Percentiles rank a stretch among this genome's conserved stretches.
These are phyloP conservation scores for Tetrapyrgos nigripes DNA, from an alignment of 1,284 basidiomycete species.

Conservation along the genomic window DNA sequence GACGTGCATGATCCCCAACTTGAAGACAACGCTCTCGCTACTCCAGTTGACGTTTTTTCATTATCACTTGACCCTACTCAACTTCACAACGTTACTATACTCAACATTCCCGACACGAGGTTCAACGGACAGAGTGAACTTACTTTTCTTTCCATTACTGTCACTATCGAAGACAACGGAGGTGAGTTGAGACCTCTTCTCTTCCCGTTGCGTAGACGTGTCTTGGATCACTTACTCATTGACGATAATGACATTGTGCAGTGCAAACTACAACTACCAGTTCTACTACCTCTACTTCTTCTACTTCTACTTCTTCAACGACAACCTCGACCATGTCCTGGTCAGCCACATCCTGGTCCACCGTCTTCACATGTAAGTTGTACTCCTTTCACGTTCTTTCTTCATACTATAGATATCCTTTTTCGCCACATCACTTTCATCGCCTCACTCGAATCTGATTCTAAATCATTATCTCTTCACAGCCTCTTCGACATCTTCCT, in stretches of 20 bases:
- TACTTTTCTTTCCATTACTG: slow-evolving; percentile 35
- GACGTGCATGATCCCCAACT: slow-evolving; percentile 18
- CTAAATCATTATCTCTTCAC: not conserved
- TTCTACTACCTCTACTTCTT: not conserved
- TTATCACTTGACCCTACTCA: slow-evolving; percentile 31
- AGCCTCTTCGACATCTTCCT: not conserved
- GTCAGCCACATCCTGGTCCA: not conserved
- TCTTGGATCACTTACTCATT: too few species aligned
- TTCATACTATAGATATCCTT: not conserved
- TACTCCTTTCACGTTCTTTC: not conserved
- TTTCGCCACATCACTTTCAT: not conserved
- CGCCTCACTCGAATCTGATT: not conserved
- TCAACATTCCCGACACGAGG: slow-evolving; percentile 33
- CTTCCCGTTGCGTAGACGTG: too few species aligned
- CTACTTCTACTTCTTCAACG: not conserved
- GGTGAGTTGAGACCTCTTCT: slow-evolving; percentile 8
- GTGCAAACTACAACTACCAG: not conserved
- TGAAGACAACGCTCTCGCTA: slow-evolving; percentile 7
- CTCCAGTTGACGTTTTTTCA: slow-evolving; percentile 29
- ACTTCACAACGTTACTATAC: slow-evolving; percentile 34
- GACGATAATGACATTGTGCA: too few species aligned
- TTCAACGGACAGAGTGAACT: slow-evolving; percentile 32
- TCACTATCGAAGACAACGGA: slow-evolving; percentile 22
- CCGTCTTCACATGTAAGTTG: not conserved
- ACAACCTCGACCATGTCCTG: not conserved